A percentile compares a stretch with the other conserved stretches of the same genome.
Evolutionary conservation across 306 rosid genomes (phyloP).

Genomic region (Arachis stenosperma): DNA sequence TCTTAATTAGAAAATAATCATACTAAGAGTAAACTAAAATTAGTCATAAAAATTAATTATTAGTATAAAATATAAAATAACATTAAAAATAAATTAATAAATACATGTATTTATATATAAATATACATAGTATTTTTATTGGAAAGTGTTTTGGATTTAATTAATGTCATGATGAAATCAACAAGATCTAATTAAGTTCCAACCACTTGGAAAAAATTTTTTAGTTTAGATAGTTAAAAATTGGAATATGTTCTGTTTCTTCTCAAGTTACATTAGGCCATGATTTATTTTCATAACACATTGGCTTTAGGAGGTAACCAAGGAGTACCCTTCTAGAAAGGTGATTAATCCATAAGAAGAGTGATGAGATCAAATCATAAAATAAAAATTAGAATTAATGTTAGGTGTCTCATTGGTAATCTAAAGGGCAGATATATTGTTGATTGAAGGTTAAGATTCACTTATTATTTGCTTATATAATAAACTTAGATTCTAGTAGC

Average conservation of each 20-base stretch:
- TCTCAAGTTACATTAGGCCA: constrained; percentile 34
- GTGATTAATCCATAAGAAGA: background rate
- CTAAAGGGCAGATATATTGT: constrained; percentile 22
- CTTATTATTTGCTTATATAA: background rate
- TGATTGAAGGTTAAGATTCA: constrained; percentile 21
- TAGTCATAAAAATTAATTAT: no score
- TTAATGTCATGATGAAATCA: background rate
- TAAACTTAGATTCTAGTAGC: constrained; percentile 15
- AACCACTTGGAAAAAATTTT: constrained; percentile 11
- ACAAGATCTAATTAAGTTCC: background rate
- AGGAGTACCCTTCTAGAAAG: constrained; percentile 28
- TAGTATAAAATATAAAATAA: no score
- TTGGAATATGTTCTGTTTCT: constrained; percentile 41
- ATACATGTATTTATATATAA: no score
- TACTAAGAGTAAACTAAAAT: no score
- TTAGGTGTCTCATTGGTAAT: constrained; percentile 24
- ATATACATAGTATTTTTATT: no score
- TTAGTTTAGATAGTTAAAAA: constrained; percentile 16
- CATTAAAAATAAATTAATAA: no score
- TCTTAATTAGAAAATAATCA: background rate
- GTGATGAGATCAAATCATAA: constrained; percentile 3
- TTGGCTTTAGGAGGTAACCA: constrained; percentile 43
- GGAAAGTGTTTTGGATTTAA: background rate
- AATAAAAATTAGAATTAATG: background rate
- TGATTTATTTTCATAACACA: constrained; percentile 16